These are phyloP conservation scores for Fusarium austroafricanum DNA, from an alignment of 2,329 filamentous ascomycete genomes.

Conservation along the genomic window DNA sequence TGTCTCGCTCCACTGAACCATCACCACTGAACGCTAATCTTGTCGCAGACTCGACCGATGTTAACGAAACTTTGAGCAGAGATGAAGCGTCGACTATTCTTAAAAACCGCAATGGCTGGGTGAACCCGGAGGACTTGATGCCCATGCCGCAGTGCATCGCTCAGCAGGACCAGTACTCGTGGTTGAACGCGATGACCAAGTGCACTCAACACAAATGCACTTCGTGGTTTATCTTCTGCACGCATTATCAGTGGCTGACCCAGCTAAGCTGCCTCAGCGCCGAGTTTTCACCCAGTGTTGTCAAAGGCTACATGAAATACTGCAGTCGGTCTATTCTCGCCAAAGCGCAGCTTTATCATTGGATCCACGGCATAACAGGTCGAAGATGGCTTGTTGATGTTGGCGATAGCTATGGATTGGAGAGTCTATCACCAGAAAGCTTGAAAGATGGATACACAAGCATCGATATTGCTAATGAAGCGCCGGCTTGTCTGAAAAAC, in stretches of 20 bases:
- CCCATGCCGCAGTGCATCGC: slow-evolving; percentile 35
- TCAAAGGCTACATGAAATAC: slow-evolving; percentile 10
- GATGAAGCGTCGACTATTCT: not conserved
- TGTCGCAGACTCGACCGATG: not conserved
- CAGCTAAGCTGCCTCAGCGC: slow-evolving; percentile 24
- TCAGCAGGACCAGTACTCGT: slow-evolving; percentile 20
- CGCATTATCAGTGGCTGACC: slow-evolving; percentile 31
- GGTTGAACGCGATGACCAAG: slow-evolving; percentile 26
- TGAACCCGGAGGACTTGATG: slow-evolving; percentile 24
- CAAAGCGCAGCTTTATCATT: slow-evolving; percentile 25
- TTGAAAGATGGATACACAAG: slow-evolving; percentile 4
- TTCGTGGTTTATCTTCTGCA: slow-evolving; percentile 27
- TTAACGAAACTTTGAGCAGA: not conserved
- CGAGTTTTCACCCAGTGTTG: slow-evolving; percentile 13
- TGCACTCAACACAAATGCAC: slow-evolving; percentile 30
- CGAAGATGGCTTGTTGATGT: slow-evolving; percentile 26
- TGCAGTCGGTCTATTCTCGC: slow-evolving; percentile 30
- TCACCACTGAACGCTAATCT: not conserved
- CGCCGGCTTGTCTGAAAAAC: slow-evolving; percentile 15
- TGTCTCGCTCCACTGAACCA: too few species aligned
- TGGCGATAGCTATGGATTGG: slow-evolving; percentile 14
- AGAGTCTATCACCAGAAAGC: not conserved
- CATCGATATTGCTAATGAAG: not conserved
- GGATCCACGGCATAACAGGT: slow-evolving; percentile 10
- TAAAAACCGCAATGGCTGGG: slow-evolving; percentile 16